Evolutionary conservation across 2,329 filamentous ascomycete species (phyloP), one percentile per base, ranked within the genome.

Genomic region (Arthrobotrys musiformis): DNA sequence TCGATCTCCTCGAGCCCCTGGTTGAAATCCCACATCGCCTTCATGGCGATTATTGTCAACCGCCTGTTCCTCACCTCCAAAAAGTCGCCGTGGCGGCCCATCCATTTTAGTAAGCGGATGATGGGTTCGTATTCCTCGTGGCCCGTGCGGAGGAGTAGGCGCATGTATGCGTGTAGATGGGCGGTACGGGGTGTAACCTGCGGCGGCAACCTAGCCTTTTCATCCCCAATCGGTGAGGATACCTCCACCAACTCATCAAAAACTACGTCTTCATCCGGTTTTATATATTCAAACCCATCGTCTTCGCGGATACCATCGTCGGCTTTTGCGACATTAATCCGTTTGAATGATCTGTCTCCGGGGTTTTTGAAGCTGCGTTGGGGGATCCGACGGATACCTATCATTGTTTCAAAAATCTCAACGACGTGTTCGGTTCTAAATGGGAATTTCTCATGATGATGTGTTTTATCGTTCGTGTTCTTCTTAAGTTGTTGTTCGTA

Each of bases 1-100:
- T 9, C 13, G 9, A 28, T 11, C 1, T 26, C 54, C 1, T 42
- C 15, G 2, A 70, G 19, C 4, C 44, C 62, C 0, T 17, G 22
- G 15, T 64, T 58, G 4, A 62, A 40, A 66, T 78, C 44, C 74
- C 54, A 73, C 42, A 73, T 37, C 2, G 68, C 69, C n/a, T 69
- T 30, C 33, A 78, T 19, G 11, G 74, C 74, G 26, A 78, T 73
- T 30, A 78, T 63, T 22, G 74, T 69, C 15, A 78, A 44, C 35
- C 74, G 42, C 13, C 74, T 37, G 22, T 78, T 78, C 15, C 60
- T 73, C 11, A 58, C 33, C 4, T 78, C 68, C 9, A 78, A 26
- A 28, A 78, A 78, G 11, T 73, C 48, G 9, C 56, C 62, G 44
- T 78, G 64, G 1, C 58, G 35, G 1, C 54, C 50, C 52, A 78